phyloP scores from a whole-genome alignment of 2,329 filamentous ascomycete genomes.

The Aspergillus costaricaensis region DNA sequence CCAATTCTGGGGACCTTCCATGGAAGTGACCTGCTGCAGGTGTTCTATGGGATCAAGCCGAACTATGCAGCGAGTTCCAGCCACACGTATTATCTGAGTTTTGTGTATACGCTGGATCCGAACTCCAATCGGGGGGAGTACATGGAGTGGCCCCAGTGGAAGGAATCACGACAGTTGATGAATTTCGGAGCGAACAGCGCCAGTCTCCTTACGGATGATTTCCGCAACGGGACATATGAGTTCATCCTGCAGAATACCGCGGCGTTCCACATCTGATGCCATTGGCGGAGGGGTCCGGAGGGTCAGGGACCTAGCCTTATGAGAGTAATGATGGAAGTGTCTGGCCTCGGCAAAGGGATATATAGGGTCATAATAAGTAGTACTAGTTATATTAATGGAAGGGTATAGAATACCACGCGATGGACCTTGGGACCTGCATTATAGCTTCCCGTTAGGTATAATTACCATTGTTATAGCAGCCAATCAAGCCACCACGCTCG shows the following conservation, averaged over 20 bases:
- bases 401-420: too few relatives aligned
- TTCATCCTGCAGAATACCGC: constrained; percentile 37
- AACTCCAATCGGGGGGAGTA: constrained; percentile 55
- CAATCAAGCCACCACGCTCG: background rate
- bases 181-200: constrained; percentile 47
- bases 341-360: background rate
- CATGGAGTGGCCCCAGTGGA: constrained; percentile 59
- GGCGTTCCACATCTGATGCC: constrained; percentile 27
- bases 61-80: constrained; percentile 64
- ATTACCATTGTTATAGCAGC: background rate
- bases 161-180: constrained; percentile 52
- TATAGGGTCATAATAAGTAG: background rate
- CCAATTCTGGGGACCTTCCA: constrained; percentile 77
- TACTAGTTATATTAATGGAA: too few relatives aligned
- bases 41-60: constrained; percentile 66
- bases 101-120: constrained; percentile 70
- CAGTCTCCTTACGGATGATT: constrained; percentile 50
- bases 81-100: constrained; percentile 71
- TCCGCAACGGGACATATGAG: constrained; percentile 49
- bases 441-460: background rate
- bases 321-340: background rate
- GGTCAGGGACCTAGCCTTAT: background rate
- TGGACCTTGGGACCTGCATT: background rate
- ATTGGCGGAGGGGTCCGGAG: background rate
- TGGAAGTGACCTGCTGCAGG: constrained; percentile 66